phyloP scores from a whole-genome alignment of 192 early-diverging fungal species.

The Martensiomyces pterosporus region DNA sequence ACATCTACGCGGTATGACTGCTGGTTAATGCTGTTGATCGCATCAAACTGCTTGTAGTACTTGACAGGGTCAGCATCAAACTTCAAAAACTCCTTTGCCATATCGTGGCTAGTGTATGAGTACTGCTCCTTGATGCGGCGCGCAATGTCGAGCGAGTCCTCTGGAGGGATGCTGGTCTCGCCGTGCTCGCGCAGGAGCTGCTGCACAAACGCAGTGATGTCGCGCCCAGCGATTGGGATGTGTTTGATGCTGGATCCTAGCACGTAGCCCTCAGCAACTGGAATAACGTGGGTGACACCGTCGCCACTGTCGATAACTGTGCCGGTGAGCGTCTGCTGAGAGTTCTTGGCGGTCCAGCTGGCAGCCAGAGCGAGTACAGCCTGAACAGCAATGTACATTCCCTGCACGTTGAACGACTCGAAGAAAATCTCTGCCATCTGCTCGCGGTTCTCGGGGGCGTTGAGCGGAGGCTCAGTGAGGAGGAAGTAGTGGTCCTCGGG shows the following conservation, averaged over 20 bases:
- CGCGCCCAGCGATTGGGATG: slow-evolving; percentile 97
- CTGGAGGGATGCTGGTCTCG: slow-evolving; percentile 92
- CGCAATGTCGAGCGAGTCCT: slow-evolving; percentile 92
- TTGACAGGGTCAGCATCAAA: slow-evolving; percentile 86
- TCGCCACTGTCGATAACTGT: slow-evolving; percentile 98
- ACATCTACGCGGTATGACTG: slow-evolving; percentile 92
- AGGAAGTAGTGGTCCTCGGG: slow-evolving; percentile 98
- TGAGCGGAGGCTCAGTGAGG: slow-evolving; percentile 96
- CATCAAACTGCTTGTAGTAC: slow-evolving; percentile 85
- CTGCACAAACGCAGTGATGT: slow-evolving; percentile 97
- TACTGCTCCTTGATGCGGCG: slow-evolving; percentile 95
- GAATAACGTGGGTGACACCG: slow-evolving; percentile 99
- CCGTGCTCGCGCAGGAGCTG: slow-evolving; percentile 93
- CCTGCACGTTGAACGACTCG: slow-evolving; percentile 97
- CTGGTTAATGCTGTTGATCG: slow-evolving; percentile 76
- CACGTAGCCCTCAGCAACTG: slow-evolving; percentile 97
- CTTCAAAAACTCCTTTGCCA: slow-evolving; percentile 94
- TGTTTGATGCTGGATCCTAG: slow-evolving; percentile 97
- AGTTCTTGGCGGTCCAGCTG: slow-evolving; percentile 85
- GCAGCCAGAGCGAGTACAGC: slow-evolving; percentile 97
- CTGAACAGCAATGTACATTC: slow-evolving; percentile 99
- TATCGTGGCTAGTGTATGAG: slow-evolving; percentile 95
- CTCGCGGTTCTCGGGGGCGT: slow-evolving; percentile 97
- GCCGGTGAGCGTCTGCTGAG: slow-evolving; percentile 86
- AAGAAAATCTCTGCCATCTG: slow-evolving; percentile 99